Percentiles rank a stretch among this genome's conserved stretches.
Evolutionary conservation across 2,329 filamentous ascomycete genomes (phyloP).

Genomic region (Cyanodermella asteris): DNA sequence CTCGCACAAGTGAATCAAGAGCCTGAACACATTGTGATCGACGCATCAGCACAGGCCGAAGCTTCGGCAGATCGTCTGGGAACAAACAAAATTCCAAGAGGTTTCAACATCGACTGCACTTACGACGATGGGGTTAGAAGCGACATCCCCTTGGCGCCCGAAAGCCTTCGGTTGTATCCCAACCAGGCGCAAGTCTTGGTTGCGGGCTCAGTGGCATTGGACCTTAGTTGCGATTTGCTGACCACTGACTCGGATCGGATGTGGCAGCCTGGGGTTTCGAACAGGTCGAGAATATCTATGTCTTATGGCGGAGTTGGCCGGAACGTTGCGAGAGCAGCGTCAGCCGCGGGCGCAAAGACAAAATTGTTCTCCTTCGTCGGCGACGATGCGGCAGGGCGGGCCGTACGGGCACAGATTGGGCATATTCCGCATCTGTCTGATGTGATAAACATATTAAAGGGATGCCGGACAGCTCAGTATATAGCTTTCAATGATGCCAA

Average conservation of each 20-base stretch:
- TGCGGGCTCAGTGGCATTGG: conserved; percentile 73
- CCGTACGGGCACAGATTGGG: conserved; percentile 43
- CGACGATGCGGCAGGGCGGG: conserved; percentile 55
- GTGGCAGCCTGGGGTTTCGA: too few species aligned
- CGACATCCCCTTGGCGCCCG: too few species aligned
- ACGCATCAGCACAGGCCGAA: too few species aligned
- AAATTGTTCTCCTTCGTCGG: conserved; percentile 62
- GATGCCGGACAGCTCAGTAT: conserved; percentile 65
- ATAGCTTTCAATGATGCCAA: conserved; percentile 67
- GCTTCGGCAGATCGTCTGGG: too few species aligned
- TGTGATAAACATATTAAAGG: conserved; percentile 35
- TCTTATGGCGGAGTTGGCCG: conserved; percentile 84
- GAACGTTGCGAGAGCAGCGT: conserved; percentile 72
- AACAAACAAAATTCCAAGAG: too few species aligned
- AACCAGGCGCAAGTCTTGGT: conserved; percentile 47
- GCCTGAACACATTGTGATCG: too few species aligned
- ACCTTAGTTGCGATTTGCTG: conserved; percentile 62
- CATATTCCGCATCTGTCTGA: conserved; percentile 42
- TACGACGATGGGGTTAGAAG: too few species aligned
- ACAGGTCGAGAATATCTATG: too few species aligned
- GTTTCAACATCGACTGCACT: too few species aligned
- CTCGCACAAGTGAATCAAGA: too few species aligned
- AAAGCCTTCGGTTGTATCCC: too few species aligned
- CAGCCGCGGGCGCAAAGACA: conserved; percentile 43
- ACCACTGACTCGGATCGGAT: too few species aligned